Base-by-base conservation (phyloP, 75 land plant species). In the Sequoia sempervirens region DNA sequence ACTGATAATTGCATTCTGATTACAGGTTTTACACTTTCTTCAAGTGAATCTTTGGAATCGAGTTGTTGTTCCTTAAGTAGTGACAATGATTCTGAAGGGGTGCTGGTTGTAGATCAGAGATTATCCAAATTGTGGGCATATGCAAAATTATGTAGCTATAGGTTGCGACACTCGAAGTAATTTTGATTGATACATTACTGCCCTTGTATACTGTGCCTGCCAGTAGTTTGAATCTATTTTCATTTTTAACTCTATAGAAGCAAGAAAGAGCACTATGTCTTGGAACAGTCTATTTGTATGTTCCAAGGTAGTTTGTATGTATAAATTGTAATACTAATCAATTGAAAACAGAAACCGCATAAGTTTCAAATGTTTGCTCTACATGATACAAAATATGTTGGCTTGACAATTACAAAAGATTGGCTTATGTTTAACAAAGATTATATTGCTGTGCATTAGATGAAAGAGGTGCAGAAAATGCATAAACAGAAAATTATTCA, bases 1-100 rank as follows among this genome's bases (percentile, higher is more conserved):
- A 20, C 78, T 75, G 43, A 75, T 75, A 75, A 18, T 40, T 37
- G 20, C 78, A 75, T 75, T 75, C 3, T 38, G 78, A 38, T 80
- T 80, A 17, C 84, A 92, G 94, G 86, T 92, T 85, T 87, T 91
- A 7, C 86, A 89, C 38, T 92, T 85, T 73, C 64, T 92, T 11
- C 68, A 32, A 80, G 83, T 18, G 90, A 83, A 34, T 53, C 80
- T 13, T 75, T 54, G 18, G 79, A 41, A 8, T 10, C 46, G 15
- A 66, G 18, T 23, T 85, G 18, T 23, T 85, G 66, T 23, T 87
- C 88, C 50, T 87, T 88, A 18, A 90, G 89, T 17, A 92, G 90
- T 74, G 94, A 92, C 50, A 88, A 86, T 80, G 93, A 92, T 80
- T 86, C 90, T 41, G 91, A 91, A 34, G 92, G 58, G 73, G 81